Evolutionary conservation across 148 eudicot genomes (phyloP), one percentile per base, ranked within the genome.

Genomic region (Rheum nobile): DNA sequence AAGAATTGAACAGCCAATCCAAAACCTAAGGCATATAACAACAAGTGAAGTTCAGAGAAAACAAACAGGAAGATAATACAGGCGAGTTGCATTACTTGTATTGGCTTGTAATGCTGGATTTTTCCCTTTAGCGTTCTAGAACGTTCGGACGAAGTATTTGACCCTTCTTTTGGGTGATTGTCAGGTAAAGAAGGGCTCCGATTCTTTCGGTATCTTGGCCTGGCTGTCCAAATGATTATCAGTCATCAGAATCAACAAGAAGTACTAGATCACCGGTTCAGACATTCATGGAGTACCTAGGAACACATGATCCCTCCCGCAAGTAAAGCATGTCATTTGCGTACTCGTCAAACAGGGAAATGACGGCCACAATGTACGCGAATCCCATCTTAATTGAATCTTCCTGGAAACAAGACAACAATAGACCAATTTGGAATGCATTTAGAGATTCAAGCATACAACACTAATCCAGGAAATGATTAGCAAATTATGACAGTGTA

Each of bases 1-100:
- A 90, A 14, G 96, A 86, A 71, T 91, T 89, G 71, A 93, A 93
- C 79, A 93, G 84, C 98, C 98, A 91, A 79, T 89, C 94, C 85
- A 94, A 85, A 38, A 92, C 80, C 97, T 88, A 54, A 26, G 24
- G 47, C 42, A 71, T 17, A 14, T 38, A 19, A 41, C 1, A 22
- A 39, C 1, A 46, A 55, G 61, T 38, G 13, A 71, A 16, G 41
- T 57, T 28, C n/a, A 5, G 31, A 26, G 32, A 57, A 26, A 57
- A 32, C 21, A 65, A 32, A 32, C 4, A 14, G 41, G 37, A 31
- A 65, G 67, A 65, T 65, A 65, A 70, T 24, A 6, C 21, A 24
- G 14, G 50, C 44, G 37, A 38, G 39, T 12, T 70, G 28, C 26
- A 71, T 65, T 73, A 87, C 98, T 83, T 91, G 96, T 71, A 93